phyloP scores from a whole-genome alignment of 805 yeast species.

The Candida michaelii region DNA sequence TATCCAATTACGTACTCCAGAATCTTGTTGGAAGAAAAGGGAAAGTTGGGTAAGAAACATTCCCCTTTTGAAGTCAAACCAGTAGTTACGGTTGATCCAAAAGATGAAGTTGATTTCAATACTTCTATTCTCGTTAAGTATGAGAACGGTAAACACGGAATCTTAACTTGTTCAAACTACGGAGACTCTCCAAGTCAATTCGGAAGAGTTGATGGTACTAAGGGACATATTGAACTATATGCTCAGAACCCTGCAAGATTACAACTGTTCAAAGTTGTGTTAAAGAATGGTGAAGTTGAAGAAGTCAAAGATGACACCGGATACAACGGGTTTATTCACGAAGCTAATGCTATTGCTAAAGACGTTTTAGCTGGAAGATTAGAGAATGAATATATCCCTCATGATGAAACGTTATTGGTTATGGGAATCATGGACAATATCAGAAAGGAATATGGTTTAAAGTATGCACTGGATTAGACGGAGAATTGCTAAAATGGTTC shows the following conservation, averaged over 20 bases:
- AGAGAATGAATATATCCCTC: conserved; percentile 38
- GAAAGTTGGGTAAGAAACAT: conserved; percentile 26
- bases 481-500: no score
- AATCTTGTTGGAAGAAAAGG: conserved; percentile 33
- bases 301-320: conserved; percentile 35
- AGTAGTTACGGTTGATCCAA: conserved; percentile 31
- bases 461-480: conserved; percentile 48
- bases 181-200: conserved; percentile 28
- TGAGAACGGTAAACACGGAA: conserved; percentile 42
- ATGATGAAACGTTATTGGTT: conserved; percentile 46
- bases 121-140: conserved; percentile 38
- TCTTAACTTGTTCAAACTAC: conserved; percentile 32
- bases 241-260: conserved; percentile 33
- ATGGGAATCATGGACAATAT: conserved; percentile 50
- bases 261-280: conserved; percentile 31
- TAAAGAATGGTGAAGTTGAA: conserved; percentile 24
- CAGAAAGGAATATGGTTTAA: conserved; percentile 44
- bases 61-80: conserved; percentile 29
- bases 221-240: conserved; percentile 30
- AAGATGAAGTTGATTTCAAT: conserved; percentile 43
- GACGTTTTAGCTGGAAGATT: conserved; percentile 40
- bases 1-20: conserved; percentile 50
- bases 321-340: conserved; percentile 52
- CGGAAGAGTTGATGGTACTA: conserved; percentile 34
- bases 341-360: conserved; percentile 54